Conservation (phyloP, 2,329 filamentous ascomycete genomes). For the Phyllosticta citribraziliensis region DNA sequence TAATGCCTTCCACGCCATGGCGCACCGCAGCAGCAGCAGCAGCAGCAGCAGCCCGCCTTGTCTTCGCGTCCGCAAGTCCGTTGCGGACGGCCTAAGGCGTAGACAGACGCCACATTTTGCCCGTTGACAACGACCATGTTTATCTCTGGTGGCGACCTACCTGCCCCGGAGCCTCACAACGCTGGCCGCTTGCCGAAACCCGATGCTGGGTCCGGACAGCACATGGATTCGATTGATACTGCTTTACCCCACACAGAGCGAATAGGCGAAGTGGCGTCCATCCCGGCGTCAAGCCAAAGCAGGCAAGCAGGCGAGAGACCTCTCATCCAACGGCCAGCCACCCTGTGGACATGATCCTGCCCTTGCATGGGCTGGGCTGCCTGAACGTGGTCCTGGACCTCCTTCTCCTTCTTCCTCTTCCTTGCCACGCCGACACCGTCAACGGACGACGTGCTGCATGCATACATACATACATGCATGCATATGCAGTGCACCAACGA, state of each 20-base stretch:
- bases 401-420: too few species aligned
- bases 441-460: too few species aligned
- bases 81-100: too few species aligned
- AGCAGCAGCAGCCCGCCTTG: too few species aligned
- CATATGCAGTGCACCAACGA: too few species aligned
- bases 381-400: too few species aligned
- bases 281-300: not conserved
- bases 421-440: too few species aligned
- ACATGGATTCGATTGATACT: not conserved
- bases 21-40: not conserved
- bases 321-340: not conserved
- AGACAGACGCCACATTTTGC: not conserved
- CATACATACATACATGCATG: too few species aligned
- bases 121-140: not conserved
- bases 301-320: not conserved
- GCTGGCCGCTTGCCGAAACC: not conserved
- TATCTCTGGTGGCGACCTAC: not conserved
- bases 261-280: not conserved
- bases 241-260: not conserved
- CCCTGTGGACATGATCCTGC: not conserved
- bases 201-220: not conserved
- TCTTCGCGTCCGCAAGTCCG: not conserved
- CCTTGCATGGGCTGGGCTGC: not conserved
- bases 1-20: not conserved
- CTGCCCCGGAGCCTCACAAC: not conserved